Percentiles rank a stretch among this genome's conserved stretches.
Evolutionary conservation across 805 yeast species (phyloP).

Genomic region (Metschnikowia lochheadii): DNA sequence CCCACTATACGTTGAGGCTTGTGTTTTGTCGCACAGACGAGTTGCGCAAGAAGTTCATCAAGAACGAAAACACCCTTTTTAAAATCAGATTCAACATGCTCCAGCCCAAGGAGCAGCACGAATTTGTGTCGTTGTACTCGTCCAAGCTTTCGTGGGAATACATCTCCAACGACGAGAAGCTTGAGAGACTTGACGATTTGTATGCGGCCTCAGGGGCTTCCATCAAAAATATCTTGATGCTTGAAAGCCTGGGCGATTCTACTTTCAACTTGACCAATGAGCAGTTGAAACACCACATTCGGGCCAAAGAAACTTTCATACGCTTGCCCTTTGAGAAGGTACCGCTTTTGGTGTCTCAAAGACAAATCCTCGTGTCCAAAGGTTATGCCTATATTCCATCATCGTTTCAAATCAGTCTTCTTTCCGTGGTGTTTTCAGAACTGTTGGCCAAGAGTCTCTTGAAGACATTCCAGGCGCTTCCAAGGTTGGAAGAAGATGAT

Average conservation of each 20-base stretch:
- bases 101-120: constrained; percentile 61
- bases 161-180: constrained; percentile 61
- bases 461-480: constrained; percentile 70
- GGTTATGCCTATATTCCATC: constrained; percentile 88
- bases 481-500: constrained; percentile 88
- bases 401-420: constrained; percentile 66
- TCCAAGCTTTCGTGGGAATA: constrained; percentile 70
- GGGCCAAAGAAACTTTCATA: constrained; percentile 58
- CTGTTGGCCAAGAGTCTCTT: constrained; percentile 50
- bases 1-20: constrained; percentile 82
- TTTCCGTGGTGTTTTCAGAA: constrained; percentile 64
- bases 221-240: constrained; percentile 34
- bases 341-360: constrained; percentile 66
- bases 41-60: constrained; percentile 70
- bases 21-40: constrained; percentile 90
- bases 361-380: constrained; percentile 59
- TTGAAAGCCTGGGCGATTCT: constrained; percentile 26
- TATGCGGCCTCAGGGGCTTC: constrained; percentile 50
- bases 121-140: constrained; percentile 52
- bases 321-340: constrained; percentile 87
- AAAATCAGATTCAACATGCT: constrained; percentile 64
- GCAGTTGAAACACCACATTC: constrained; percentile 47
- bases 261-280: constrained; percentile 41
- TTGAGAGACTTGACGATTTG: constrained; percentile 43
- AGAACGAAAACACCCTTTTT: constrained; percentile 72